These are phyloP conservation scores for Acacia pycnantha DNA, from an alignment of 331 rosid genomes.

Conservation along the genomic window DNA sequence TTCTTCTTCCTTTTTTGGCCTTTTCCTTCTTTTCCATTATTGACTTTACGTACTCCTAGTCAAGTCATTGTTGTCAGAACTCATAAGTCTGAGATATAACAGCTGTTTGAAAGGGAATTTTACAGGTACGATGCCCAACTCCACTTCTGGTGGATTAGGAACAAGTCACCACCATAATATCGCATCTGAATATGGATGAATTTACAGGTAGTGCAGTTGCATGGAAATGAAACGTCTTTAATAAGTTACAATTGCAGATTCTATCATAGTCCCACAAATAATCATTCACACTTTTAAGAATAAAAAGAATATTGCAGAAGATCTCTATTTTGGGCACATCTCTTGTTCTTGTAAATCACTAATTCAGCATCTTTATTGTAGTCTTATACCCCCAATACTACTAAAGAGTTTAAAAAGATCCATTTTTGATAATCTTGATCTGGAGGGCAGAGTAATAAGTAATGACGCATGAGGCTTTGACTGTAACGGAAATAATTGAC, in stretches of 20 bases:
- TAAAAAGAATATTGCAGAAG: background rate
- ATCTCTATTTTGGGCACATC: background rate
- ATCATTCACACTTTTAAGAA: background rate
- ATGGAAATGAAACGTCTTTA: constrained; percentile 4
- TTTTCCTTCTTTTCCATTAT: background rate
- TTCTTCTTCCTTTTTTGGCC: background rate
- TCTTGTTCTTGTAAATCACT: background rate
- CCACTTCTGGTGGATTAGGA: background rate
- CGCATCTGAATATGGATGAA: constrained; percentile 3
- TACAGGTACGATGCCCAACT: background rate
- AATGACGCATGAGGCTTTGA: background rate
- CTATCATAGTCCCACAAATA: background rate
- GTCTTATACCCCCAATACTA: background rate
- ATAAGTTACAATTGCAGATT: constrained; percentile 27
- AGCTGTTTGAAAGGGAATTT: background rate
- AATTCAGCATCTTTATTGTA: background rate
- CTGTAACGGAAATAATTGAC: background rate
- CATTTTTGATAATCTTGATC: background rate
- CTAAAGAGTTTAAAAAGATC: background rate
- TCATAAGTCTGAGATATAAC: background rate
- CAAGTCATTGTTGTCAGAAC: background rate
- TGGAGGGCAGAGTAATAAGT: background rate
- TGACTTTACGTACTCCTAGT: background rate
- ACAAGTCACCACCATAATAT: constrained; percentile 20
- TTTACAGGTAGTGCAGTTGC: background rate